These are phyloP conservation scores for Candida odintsovae DNA, from an alignment of 805 yeast genomes.

Conservation along the genomic window DNA sequence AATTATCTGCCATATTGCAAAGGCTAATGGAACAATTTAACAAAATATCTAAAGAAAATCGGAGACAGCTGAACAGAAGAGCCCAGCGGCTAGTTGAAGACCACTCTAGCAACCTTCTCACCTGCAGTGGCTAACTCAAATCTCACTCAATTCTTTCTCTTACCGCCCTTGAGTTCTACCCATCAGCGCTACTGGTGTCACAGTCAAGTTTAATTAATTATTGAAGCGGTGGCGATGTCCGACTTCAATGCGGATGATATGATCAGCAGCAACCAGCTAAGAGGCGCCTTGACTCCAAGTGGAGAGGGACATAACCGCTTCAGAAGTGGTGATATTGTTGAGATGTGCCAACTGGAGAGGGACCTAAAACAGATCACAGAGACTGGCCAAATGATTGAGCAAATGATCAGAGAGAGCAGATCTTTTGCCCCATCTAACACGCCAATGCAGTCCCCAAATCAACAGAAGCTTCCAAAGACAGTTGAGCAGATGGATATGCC, in stretches of 20 bases:
- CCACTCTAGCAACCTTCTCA: neutral
- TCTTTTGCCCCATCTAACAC: slow-evolving; percentile 7
- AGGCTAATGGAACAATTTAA: neutral
- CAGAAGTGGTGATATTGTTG: neutral
- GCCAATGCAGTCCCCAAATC: slow-evolving; percentile 5
- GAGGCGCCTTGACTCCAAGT: too few species aligned
- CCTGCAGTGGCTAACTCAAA: neutral
- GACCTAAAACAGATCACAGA: neutral
- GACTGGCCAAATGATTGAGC: neutral
- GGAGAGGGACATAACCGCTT: neutral
- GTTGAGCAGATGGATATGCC: neutral
- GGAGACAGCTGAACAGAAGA: neutral
- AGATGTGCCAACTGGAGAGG: neutral
- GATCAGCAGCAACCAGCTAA: too few species aligned
- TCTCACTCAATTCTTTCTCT: neutral
- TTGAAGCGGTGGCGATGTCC: neutral
- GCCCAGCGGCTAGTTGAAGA: neutral
- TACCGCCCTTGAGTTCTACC: neutral
- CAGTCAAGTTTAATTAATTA: neutral
- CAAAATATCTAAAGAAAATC: neutral
- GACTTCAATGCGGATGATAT: too few species aligned
- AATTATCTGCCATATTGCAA: neutral
- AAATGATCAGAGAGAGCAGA: neutral
- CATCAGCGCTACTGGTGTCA: neutral
- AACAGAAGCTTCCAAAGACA: neutral